Conservation (phyloP, 176 grass and related monocot species). For the Oropetium thomaeum region DNA sequence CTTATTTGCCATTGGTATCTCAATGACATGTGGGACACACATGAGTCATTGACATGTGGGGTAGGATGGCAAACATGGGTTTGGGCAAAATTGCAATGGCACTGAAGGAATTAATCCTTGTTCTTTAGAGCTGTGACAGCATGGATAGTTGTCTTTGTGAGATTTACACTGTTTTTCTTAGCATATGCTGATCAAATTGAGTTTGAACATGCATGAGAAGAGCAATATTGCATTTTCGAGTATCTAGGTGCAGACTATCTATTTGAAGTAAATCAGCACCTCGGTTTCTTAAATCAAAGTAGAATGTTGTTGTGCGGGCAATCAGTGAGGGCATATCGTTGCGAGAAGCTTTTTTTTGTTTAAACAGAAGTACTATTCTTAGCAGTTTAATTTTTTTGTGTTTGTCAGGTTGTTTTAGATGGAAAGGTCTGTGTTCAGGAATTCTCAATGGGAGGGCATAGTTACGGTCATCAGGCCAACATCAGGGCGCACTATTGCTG, state of each 20-base stretch:
- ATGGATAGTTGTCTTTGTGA: no score
- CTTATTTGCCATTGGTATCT: no score
- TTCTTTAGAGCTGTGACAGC: neutral
- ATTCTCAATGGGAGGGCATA: constrained; percentile 80
- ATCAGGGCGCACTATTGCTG: constrained; percentile 70
- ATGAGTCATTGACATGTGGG: no score
- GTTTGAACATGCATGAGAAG: no score
- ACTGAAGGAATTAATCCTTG: no score
- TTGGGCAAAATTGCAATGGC: no score
- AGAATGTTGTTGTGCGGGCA: constrained; percentile 83
- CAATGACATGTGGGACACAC: no score
- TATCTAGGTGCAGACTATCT: neutral
- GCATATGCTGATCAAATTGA: no score
- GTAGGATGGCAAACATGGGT: no score
- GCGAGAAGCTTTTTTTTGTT: neutral
- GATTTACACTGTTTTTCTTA: no score
- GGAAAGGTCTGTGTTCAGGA: constrained; percentile 74
- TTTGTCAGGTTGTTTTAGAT: constrained; percentile 54
- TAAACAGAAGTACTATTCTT: neutral
- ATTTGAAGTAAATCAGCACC: constrained; percentile 57
- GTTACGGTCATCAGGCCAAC: no score
- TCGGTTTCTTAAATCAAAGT: constrained; percentile 87
- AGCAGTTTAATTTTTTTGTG: neutral
- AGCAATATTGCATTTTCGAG: no score
- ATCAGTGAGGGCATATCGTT: neutral